Percentiles rank a stretch among this genome's conserved stretches.
These are phyloP conservation scores for Maudiozyma humilis DNA, from an alignment of 1,139 yeast genomes.

Conservation along the genomic window DNA sequence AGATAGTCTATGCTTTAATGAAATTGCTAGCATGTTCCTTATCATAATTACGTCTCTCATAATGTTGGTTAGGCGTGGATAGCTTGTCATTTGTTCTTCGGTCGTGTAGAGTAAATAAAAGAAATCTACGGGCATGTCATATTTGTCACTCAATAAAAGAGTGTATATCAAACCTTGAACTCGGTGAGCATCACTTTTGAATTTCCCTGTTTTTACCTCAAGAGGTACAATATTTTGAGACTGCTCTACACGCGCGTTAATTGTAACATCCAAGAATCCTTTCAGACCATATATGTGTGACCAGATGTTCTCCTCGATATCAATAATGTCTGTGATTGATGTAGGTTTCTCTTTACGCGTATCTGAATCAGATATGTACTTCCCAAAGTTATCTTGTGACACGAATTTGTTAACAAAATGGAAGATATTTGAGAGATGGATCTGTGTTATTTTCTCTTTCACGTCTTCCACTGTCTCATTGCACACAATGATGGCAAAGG, in stretches of 20 bases:
- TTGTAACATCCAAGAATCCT: slow-evolving; percentile 84
- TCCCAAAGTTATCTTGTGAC: slow-evolving; percentile 20
- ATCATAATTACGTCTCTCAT: slow-evolving; percentile 56
- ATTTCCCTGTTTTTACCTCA: slow-evolving; percentile 80
- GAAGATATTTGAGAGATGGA: slow-evolving; percentile 51
- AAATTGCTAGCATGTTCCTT: slow-evolving; percentile 62
- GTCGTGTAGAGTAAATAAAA: slow-evolving; percentile 72
- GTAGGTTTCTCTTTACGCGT: slow-evolving; percentile 37
- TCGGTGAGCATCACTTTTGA: slow-evolving; percentile 57
- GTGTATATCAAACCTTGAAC: slow-evolving; percentile 89
- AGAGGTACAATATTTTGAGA: slow-evolving; percentile 54
- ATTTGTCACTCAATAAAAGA: slow-evolving; percentile 68
- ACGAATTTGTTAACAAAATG: slow-evolving; percentile 53
- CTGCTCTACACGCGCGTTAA: slow-evolving; percentile 45
- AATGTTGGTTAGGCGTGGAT: slow-evolving; percentile 49
- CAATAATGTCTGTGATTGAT: slow-evolving; percentile 58
- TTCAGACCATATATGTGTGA: slow-evolving; percentile 87
- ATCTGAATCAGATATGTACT: slow-evolving; percentile 35
- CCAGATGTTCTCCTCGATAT: slow-evolving; percentile 86
- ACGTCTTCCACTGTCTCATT: slow-evolving; percentile 45
- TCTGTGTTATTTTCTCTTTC: slow-evolving; percentile 36
- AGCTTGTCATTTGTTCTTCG: slow-evolving; percentile 45
- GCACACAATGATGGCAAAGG: slow-evolving; percentile 51
- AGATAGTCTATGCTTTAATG: slow-evolving; percentile 43
- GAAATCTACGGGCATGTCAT: slow-evolving; percentile 55